phyloP scores from a whole-genome alignment of 1,284 basidiomycete species.

The Sphagnurus paluster region DNA sequence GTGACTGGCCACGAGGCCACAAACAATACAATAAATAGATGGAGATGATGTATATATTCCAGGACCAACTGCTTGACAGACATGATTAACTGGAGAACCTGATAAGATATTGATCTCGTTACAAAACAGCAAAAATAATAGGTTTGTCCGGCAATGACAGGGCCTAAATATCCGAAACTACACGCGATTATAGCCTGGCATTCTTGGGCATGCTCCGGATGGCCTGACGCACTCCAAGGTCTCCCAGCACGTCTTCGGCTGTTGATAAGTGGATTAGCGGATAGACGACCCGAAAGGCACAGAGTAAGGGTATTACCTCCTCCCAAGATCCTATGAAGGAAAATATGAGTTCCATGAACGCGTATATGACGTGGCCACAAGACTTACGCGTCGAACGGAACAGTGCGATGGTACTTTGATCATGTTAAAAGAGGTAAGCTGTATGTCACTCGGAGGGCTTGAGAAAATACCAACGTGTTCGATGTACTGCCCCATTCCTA shows the following conservation, averaged over 20 bases:
- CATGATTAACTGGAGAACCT: no score
- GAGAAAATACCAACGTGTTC: conserved; percentile 58
- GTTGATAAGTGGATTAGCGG: conserved; percentile 5
- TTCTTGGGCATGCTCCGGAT: conserved; percentile 65
- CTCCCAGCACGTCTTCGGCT: conserved; percentile 70
- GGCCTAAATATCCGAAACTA: not conserved
- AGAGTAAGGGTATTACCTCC: conserved; percentile 39
- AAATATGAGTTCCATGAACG: conserved; percentile 10
- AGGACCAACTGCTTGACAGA: not conserved
- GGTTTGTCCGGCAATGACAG: not conserved
- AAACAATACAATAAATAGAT: conserved; percentile 14
- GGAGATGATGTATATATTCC: not conserved
- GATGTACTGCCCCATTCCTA: conserved; percentile 71
- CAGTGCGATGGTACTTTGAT: conserved; percentile 60
- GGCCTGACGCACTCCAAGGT: conserved; percentile 71
- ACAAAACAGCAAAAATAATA: not conserved
- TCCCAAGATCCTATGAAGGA: conserved; percentile 51
- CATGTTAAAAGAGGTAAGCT: conserved; percentile 12
- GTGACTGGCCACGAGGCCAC: no score
- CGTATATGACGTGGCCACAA: not conserved
- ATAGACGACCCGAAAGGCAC: not conserved
- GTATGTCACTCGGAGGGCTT: not conserved
- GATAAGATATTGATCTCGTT: no score
- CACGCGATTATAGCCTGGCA: conserved; percentile 44
- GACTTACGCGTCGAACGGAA: conserved; percentile 58